Percentiles rank a stretch among this genome's conserved stretches.
Conservation (phyloP, 495 filamentous ascomycete species). For the Penicillium tannophilum region DNA sequence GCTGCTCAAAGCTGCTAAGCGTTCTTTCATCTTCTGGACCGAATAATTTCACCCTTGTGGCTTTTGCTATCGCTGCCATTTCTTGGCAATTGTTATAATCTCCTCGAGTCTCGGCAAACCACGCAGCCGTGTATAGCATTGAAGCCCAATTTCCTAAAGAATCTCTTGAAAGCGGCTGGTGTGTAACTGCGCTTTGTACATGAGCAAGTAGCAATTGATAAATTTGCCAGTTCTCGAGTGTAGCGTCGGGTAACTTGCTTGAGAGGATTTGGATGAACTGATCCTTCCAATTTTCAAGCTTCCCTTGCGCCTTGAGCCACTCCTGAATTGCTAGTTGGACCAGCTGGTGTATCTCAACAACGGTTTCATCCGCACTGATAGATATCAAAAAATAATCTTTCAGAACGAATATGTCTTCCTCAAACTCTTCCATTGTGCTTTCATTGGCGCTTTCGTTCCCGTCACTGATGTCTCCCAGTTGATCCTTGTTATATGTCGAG, state of each 20-base stretch:
- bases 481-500: too few relatives aligned
- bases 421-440: neutral
- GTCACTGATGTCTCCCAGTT: too few relatives aligned
- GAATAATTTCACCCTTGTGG: constrained; percentile 1
- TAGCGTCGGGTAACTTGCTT: constrained; percentile 39
- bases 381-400: constrained; percentile 35
- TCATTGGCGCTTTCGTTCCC: too few relatives aligned
- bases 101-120: neutral
- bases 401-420: constrained; percentile 9
- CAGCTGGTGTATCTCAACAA: constrained; percentile 50
- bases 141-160: constrained; percentile 5
- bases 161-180: constrained; percentile 9
- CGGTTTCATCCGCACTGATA: constrained; percentile 12
- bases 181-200: constrained; percentile 17
- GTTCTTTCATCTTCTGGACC: constrained; percentile 5
- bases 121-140: constrained; percentile 7
- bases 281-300: constrained; percentile 41
- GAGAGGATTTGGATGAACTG: constrained; percentile 41
- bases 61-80: constrained; percentile 2
- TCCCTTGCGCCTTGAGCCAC: constrained; percentile 41
- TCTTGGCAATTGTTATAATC: neutral
- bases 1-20: neutral
- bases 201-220: constrained; percentile 35
- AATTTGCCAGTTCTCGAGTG: constrained; percentile 28
- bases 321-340: constrained; percentile 46